Conservation (phyloP, 73 alveolate species). For the Paramecium pentaurelia region DNA sequence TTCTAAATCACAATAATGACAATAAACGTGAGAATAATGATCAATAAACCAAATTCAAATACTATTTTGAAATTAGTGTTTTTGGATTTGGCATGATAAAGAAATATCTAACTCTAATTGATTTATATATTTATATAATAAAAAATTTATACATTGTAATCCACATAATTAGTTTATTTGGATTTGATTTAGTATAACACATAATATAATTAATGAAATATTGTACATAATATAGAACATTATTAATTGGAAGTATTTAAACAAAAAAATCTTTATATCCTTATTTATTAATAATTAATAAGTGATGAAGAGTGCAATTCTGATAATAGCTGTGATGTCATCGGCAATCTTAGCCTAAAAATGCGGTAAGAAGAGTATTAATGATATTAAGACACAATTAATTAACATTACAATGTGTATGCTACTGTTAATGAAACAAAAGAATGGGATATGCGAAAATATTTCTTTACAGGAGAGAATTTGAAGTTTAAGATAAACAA, state of each 20-base stretch:
- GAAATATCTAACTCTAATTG: background rate
- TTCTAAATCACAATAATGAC: background rate
- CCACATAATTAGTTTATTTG: background rate
- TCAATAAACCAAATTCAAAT: background rate
- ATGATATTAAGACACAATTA: background rate
- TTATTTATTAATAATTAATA: background rate
- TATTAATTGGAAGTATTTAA: background rate
- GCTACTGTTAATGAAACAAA: background rate
- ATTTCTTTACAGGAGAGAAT: background rate
- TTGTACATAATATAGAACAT: background rate
- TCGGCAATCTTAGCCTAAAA: background rate
- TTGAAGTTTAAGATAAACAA: background rate
- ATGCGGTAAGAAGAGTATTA: background rate
- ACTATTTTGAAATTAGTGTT: background rate
- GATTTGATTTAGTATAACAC: background rate
- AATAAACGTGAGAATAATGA: background rate
- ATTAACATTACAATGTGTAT: background rate
- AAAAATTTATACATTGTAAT: background rate
- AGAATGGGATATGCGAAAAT: conserved; percentile 11
- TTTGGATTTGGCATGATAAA: background rate
- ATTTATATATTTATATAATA: background rate
- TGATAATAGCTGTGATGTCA: background rate
- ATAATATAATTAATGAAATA: background rate
- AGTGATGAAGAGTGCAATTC: background rate
- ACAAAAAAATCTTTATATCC: background rate